Evolutionary conservation across 164 flowering plant genomes (phyloP).

Genomic region (Nymphaea thermarum): DNA sequence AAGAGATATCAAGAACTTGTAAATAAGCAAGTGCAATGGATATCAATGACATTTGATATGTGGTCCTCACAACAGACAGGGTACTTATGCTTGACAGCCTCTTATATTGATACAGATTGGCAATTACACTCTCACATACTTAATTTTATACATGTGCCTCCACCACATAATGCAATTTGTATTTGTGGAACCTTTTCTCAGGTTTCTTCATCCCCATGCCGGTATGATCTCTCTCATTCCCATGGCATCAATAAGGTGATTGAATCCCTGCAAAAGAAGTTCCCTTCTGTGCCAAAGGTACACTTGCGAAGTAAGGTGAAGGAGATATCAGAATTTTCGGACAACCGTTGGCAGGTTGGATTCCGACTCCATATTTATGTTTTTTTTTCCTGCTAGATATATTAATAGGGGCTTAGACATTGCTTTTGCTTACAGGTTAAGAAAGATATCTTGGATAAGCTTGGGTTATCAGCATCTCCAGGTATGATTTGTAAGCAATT

Average conservation of each 20-base stretch:
- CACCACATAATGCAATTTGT: too few relatives aligned
- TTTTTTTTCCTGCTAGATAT: background rate
- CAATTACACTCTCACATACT: too few relatives aligned
- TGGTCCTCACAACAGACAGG: too few relatives aligned
- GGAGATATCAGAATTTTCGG: constrained; percentile 65
- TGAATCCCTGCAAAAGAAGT: constrained; percentile 45
- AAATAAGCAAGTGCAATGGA: too few relatives aligned
- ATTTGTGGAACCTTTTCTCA: too few relatives aligned
- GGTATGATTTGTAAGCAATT: constrained; percentile 23
- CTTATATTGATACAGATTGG: too few relatives aligned
- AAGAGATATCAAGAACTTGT: too few relatives aligned
- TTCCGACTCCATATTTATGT: background rate
- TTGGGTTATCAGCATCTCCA: constrained; percentile 51
- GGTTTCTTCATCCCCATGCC: too few relatives aligned
- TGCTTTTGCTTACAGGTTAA: constrained; percentile 45
- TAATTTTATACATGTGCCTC: too few relatives aligned
- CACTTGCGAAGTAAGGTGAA: constrained; percentile 64
- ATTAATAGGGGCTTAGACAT: background rate
- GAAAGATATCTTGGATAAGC: constrained; percentile 54
- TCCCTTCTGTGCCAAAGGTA: constrained; percentile 46
- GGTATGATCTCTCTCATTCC: too few relatives aligned
- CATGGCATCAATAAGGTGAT: constrained; percentile 53
- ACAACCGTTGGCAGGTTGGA: constrained; percentile 80
- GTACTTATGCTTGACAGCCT: too few relatives aligned
- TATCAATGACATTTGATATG: too few relatives aligned